phyloP scores from a whole-genome alignment of 2,329 filamentous ascomycete genomes.

The Elsinoe necatrix region DNA sequence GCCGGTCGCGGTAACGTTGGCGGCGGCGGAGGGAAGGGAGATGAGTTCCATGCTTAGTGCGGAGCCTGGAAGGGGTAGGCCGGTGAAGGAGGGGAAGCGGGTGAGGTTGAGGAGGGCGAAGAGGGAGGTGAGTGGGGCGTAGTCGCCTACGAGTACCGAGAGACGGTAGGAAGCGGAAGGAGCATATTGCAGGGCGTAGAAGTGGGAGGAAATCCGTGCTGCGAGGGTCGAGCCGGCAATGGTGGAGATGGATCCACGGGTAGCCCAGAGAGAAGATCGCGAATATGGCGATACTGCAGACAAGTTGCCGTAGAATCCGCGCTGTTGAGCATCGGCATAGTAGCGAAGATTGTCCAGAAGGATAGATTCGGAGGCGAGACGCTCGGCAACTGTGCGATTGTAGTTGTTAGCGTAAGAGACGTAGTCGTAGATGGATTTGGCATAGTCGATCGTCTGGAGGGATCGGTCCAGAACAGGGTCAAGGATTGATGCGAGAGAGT shows the following conservation, averaged over 20 bases:
- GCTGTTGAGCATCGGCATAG: constrained; percentile 42
- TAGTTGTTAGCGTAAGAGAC: constrained; percentile 47
- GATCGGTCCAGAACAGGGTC: constrained; percentile 33
- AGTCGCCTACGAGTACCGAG: constrained; percentile 40
- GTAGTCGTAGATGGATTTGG: constrained; percentile 48
- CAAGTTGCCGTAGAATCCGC: constrained; percentile 39
- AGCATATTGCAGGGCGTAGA: constrained; percentile 26
- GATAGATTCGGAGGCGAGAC: constrained; percentile 23
- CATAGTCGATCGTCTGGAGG: constrained; percentile 43
- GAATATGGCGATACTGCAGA: constrained; percentile 27
- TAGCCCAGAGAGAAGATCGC: constrained; percentile 18
- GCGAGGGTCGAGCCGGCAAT: constrained; percentile 33
- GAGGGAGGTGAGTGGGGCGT: constrained; percentile 44
- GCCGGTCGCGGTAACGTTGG: constrained; percentile 15
- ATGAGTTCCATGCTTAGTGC: constrained; percentile 47
- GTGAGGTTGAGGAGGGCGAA: constrained; percentile 40
- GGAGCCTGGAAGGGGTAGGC: constrained; percentile 41
- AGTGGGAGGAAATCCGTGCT: constrained; percentile 27
- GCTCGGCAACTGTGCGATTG: constrained; percentile 36
- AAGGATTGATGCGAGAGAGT: constrained; percentile 38
- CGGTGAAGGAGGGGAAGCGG: constrained; percentile 38
- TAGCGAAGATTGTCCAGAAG: constrained; percentile 30
- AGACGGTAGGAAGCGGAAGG: constrained; percentile 25
- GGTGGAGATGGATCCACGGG: constrained; percentile 31
- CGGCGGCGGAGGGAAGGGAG: constrained; percentile 26